Evolutionary conservation across 1,284 basidiomycete genomes (phyloP), one percentile per base, ranked within the genome.

Genomic region (Phellopilus nigrolimitatus): DNA sequence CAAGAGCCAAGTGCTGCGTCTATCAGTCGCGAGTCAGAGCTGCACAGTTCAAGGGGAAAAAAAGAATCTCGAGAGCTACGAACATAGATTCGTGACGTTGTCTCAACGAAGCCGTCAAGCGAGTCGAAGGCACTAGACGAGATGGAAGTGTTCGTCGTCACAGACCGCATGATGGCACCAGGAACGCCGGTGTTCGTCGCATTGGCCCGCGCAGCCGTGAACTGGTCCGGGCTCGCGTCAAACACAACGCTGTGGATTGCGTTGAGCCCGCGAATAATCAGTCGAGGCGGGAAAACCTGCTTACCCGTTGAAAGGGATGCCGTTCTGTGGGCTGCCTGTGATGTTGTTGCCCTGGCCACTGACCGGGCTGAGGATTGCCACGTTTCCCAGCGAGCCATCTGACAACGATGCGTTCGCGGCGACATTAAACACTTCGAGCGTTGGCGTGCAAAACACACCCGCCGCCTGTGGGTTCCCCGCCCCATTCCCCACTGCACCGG

Each of bases 261-360:
- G 17, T 53, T 10, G 50, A 33, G 22, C 54, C 7, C 31, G 13
- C 1, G 7, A 41, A 24, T 31, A 8, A 34, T n/a, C 13, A 4
- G 12, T 46, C 15, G 9, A 56, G 22, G 21, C 22, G 6, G 10
- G 4, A 48, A 34, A 30, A 43, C 53, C 4, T 8, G 64, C 68
- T 31, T 52, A 80, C 82, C 75, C 80, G 57, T 85, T 85, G 62
- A 73, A 81, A 3, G 76, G 70, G 34, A 62, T 63, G 13, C 75
- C 75, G 25, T 68, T 62, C 38, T 73, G 62, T 8, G 68, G 67
- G 6, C 57, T 59, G 2, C 70, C 74, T 17, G 76, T 74, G 8
- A 83, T 72, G 57, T 80, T 80, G 54, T 80, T 82, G 0, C 64
- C 58, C 10, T 64, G 63, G 21, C 43, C 33, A 25, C 22, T 28